These are phyloP conservation scores for Pyrenophora graminea DNA, from an alignment of 2,329 filamentous ascomycete genomes.

Conservation along the genomic window DNA sequence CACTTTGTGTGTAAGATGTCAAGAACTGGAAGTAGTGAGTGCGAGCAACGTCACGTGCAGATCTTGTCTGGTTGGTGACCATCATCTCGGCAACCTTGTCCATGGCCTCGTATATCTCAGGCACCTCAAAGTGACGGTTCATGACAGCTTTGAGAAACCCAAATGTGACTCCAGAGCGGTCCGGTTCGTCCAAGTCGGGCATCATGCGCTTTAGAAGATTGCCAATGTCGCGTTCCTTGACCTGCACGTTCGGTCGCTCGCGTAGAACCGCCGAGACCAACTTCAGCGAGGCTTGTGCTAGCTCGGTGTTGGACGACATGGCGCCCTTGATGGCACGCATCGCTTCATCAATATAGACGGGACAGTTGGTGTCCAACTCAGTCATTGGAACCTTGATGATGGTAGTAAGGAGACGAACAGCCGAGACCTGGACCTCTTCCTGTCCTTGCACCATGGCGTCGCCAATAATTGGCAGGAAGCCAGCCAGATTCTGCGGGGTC, in stretches of 20 bases:
- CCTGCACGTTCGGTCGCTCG: conserved; percentile 73
- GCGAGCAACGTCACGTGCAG: conserved; percentile 83
- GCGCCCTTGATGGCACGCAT: conserved; percentile 78
- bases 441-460: conserved; percentile 83
- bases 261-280: conserved; percentile 82
- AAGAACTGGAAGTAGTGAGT: conserved; percentile 94
- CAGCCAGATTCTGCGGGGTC: conserved; percentile 76
- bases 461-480: conserved; percentile 86
- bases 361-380: conserved; percentile 69
- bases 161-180: conserved; percentile 90
- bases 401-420: conserved; percentile 81
- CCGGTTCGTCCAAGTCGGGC: conserved; percentile 87
- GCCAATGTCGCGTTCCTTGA: conserved; percentile 82
- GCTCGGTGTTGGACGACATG: conserved; percentile 77
- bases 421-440: conserved; percentile 89
- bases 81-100: conserved; percentile 84
- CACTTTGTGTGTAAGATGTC: conserved; percentile 90
- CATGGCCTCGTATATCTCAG: conserved; percentile 86
- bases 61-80: conserved; percentile 92
- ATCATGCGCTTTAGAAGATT: conserved; percentile 80
- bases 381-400: conserved; percentile 82
- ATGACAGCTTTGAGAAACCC: conserved; percentile 90
- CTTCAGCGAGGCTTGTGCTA: conserved; percentile 86
- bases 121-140: conserved; percentile 81
- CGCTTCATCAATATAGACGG: conserved; percentile 83